Percentiles rank a stretch among this genome's conserved stretches.
These are phyloP conservation scores for Sclerotinia trifoliorum DNA, from an alignment of 2,329 filamentous ascomycete species.

Conservation along the genomic window DNA sequence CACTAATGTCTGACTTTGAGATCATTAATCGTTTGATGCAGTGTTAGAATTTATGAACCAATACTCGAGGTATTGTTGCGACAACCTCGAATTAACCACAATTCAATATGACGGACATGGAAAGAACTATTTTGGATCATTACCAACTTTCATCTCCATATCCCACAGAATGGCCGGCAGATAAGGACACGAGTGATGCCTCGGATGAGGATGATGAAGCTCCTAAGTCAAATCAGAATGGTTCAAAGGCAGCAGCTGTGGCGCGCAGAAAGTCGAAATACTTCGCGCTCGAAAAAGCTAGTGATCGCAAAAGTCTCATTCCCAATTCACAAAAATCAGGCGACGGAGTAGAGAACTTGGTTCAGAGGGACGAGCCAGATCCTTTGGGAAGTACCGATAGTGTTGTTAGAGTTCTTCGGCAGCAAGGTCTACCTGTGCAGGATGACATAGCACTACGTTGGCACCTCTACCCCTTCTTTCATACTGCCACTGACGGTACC, in stretches of 20 bases:
- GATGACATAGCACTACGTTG: conserved; percentile 76
- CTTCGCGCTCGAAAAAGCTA: conserved; percentile 77
- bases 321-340: conserved; percentile 67
- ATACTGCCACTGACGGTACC: conserved; percentile 30
- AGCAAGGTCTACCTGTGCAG: conserved; percentile 75
- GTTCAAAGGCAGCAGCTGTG: conserved; percentile 37
- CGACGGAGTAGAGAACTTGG: conserved; percentile 70
- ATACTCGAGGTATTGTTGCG: background rate
- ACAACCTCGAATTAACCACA: conserved; percentile 9
- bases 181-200: conserved; percentile 70
- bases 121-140: conserved; percentile 78
- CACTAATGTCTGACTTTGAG: background rate
- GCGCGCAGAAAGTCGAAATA: conserved; percentile 72
- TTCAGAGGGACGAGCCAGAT: conserved; percentile 90
- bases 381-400: conserved; percentile 85
- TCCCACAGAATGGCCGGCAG: conserved; percentile 81
- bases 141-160: conserved; percentile 80
- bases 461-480: conserved; percentile 39
- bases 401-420: conserved; percentile 76
- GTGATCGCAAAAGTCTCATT: conserved; percentile 62
- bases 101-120: conserved; percentile 63
- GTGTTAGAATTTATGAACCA: background rate
- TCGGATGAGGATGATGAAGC: conserved; percentile 55
- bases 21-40: background rate
- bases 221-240: conserved; percentile 31